A percentile compares a stretch with the other conserved stretches of the same genome.
These are phyloP conservation scores for Leccinum laetum DNA, from an alignment of 1,284 basidiomycete genomes.

Conservation along the genomic window DNA sequence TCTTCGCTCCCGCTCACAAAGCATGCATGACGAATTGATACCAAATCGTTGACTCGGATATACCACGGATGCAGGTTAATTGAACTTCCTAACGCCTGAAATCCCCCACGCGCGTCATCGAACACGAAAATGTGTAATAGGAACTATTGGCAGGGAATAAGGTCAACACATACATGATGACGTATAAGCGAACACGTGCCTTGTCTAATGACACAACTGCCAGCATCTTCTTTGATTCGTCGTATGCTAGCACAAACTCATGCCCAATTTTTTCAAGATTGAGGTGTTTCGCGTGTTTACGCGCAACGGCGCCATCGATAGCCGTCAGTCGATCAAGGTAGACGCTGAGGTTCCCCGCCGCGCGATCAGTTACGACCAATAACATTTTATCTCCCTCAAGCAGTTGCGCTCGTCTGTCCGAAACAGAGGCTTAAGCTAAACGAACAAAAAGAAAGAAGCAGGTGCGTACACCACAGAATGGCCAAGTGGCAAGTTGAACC, in stretches of 20 bases:
- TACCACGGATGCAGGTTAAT: constrained; percentile 49
- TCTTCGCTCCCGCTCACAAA: constrained; percentile 35
- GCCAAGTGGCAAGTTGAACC: constrained; percentile 38
- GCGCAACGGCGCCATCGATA: constrained; percentile 35
- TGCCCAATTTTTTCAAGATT: constrained; percentile 46
- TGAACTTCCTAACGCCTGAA: constrained; percentile 36
- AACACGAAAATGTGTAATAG: constrained; percentile 45
- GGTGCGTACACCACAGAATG: constrained; percentile 37
- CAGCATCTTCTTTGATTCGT: constrained; percentile 49
- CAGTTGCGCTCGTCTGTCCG: constrained; percentile 35
- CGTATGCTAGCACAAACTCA: constrained; percentile 44
- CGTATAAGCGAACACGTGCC: constrained; percentile 26
- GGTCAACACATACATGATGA: neutral
- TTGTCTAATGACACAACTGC: constrained; percentile 42
- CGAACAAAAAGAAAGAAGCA: neutral
- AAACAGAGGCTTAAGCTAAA: neutral
- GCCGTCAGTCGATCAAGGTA: constrained; percentile 38
- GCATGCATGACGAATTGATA: constrained; percentile 33
- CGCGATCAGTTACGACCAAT: constrained; percentile 39
- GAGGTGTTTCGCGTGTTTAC: constrained; percentile 33
- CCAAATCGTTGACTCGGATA: neutral
- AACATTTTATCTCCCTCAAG: constrained; percentile 43
- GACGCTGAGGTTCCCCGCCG: constrained; percentile 32
- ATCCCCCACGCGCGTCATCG: constrained; percentile 38
- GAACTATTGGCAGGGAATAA: constrained; percentile 20